Base-by-base conservation (phyloP, 306 rosid genomes). In the Vicia faba region DNA sequence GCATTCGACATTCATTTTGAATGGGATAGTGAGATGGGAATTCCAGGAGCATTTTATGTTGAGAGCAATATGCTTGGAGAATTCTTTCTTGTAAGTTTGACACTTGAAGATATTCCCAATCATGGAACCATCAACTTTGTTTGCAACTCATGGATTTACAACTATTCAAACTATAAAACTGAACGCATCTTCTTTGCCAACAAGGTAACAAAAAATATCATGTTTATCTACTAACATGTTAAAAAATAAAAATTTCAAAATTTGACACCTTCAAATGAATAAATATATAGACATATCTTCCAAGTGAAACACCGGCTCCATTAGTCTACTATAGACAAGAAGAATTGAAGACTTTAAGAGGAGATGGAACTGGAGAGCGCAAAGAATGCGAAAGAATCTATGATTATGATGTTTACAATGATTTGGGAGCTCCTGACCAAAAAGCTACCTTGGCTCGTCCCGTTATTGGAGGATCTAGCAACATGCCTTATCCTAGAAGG, bases 401-500 rank as follows among this genome's bases (percentile, higher is more conserved):
- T 76, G 97, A 91, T 56, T 87, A 87, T 49, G 95, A 84, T 76
- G 78, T 54, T 63, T 91, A 91, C 81, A 91, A 91, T 63, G 92
- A 90, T 71, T 72, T 90, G 66, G 95, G 85, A 3, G 33, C 57
- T 18, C 91, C 92, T 0, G 89, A 84, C 44, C 9, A 15, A 1
- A 81, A 81, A 8, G 12, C 29, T 20, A 39, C 51, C 1, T 53
- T 71, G 35, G 86, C 73, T 15, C 95, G 95, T 50, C 92, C 83
- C 0, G 73, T 81, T 76, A 80, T 91, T 0, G 97, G 97, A 68
- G 97, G 97, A 29, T 75, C 89, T 5, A 0, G 83, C 14, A 0
- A 62, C 5, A 61, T 76, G 23, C 95, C 97, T 61, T 90, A 90
- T 53, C 97, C 97, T 64, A 82, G 97, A 4, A 79, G 97, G 36